These are phyloP conservation scores for Chytridium lagenaria DNA, from an alignment of 371 early-diverging fungal species.

Conservation along the genomic window DNA sequence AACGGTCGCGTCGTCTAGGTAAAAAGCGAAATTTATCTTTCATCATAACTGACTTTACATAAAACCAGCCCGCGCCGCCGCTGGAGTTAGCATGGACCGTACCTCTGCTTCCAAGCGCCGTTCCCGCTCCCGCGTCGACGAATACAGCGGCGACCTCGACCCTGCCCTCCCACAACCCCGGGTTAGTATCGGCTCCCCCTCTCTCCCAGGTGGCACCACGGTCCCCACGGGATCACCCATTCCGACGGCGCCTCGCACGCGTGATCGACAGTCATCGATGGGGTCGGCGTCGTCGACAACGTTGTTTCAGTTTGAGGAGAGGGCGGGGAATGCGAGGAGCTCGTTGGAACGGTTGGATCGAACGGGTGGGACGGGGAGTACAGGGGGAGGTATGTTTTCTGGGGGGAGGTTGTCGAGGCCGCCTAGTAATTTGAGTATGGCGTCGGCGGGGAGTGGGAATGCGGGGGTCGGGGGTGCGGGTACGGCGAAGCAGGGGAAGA, in stretches of 20 bases:
- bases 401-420: too few species aligned
- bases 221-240: background rate
- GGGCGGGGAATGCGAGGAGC: too few species aligned
- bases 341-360: too few species aligned
- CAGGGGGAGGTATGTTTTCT: too few species aligned
- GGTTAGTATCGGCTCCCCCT: constrained; percentile 2
- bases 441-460: too few species aligned
- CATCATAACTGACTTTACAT: background rate
- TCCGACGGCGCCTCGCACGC: background rate
- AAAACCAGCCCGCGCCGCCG: background rate
- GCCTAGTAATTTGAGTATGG: too few species aligned
- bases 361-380: too few species aligned
- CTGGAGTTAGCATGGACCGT: constrained; percentile 1
- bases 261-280: constrained; percentile 11
- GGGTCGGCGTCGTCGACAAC: background rate
- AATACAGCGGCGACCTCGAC: constrained; percentile 1
- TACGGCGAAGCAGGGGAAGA: too few species aligned
- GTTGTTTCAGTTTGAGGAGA: background rate
- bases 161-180: background rate
- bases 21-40: background rate
- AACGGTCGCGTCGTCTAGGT: constrained; percentile 39
- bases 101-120: constrained; percentile 3
- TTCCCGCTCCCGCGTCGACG: constrained; percentile 11
- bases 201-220: background rate
- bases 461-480: too few species aligned